Conservation (phyloP, 164 flowering plant species). For the Platanus orientalis region DNA sequence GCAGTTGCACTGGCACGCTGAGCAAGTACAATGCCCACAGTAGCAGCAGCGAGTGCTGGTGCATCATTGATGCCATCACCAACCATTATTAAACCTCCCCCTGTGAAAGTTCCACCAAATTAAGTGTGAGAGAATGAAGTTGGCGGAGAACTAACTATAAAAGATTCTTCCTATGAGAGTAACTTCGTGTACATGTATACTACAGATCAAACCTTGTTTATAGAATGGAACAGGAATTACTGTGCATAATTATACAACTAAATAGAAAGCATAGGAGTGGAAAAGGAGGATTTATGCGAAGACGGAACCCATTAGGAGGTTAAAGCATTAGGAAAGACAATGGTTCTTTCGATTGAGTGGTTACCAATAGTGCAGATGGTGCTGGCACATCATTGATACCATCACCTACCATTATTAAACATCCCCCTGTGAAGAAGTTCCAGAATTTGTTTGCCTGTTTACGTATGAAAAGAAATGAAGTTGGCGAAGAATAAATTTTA, state of each 20-base stretch:
- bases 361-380: slow-evolving; percentile 62
- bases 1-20: slow-evolving; percentile 99
- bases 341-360: no score
- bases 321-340: background rate
- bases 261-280: background rate
- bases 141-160: background rate
- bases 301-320: background rate
- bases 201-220: background rate
- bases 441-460: no score
- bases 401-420: slow-evolving; percentile 96
- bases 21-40: slow-evolving; percentile 95
- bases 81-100: slow-evolving; percentile 94
- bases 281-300: no score
- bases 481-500: background rate
- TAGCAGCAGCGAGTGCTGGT: slow-evolving; percentile 98
- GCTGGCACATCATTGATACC: slow-evolving; percentile 99
- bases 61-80: slow-evolving; percentile 99
- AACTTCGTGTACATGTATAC: background rate
- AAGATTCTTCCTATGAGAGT: background rate
- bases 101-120: slow-evolving; percentile 32
- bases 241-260: background rate
- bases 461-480: background rate
- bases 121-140: background rate
- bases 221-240: background rate
- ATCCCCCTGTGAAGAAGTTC: slow-evolving; percentile 62